phyloP scores from a whole-genome alignment of 768 basidiomycete species.

The Auriscalpium vulgare region DNA sequence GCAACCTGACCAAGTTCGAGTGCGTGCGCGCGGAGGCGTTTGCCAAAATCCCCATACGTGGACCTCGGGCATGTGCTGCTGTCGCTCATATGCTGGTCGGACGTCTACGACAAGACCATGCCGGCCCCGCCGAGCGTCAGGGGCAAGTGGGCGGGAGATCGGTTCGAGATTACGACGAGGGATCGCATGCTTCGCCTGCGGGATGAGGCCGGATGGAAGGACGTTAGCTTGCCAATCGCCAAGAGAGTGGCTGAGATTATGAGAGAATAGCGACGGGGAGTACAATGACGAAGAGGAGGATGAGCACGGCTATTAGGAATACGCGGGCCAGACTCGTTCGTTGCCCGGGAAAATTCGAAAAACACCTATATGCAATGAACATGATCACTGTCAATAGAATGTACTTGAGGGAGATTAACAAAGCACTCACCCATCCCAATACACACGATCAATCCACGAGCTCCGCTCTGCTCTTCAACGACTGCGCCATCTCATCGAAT shows the following conservation, averaged over 20 bases:
- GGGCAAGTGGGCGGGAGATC: background rate
- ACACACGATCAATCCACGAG: too few relatives aligned
- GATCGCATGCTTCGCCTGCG: background rate
- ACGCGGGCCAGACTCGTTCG: too few relatives aligned
- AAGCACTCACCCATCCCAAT: too few relatives aligned
- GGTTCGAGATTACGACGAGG: background rate
- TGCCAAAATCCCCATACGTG: background rate
- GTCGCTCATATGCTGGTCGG: background rate
- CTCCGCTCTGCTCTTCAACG: constrained; percentile 47
- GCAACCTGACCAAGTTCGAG: constrained; percentile 7
- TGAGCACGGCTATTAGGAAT: too few relatives aligned
- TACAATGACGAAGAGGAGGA: too few relatives aligned
- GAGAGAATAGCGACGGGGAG: too few relatives aligned
- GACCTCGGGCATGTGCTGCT: background rate
- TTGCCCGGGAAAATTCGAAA: too few relatives aligned
- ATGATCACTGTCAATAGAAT: too few relatives aligned
- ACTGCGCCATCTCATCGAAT: constrained; percentile 48
- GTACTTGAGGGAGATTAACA: too few relatives aligned
- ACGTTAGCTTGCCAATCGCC: background rate
- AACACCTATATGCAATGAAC: too few relatives aligned
- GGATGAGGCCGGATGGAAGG: background rate
- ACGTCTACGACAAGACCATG: background rate
- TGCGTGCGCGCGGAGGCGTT: constrained; percentile 4
- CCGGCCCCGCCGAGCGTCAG: background rate
- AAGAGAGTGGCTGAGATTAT: background rate